Evolutionary conservation across 2,329 filamentous ascomycete species (phyloP).

Genomic region (Trichoderma sp.): DNA sequence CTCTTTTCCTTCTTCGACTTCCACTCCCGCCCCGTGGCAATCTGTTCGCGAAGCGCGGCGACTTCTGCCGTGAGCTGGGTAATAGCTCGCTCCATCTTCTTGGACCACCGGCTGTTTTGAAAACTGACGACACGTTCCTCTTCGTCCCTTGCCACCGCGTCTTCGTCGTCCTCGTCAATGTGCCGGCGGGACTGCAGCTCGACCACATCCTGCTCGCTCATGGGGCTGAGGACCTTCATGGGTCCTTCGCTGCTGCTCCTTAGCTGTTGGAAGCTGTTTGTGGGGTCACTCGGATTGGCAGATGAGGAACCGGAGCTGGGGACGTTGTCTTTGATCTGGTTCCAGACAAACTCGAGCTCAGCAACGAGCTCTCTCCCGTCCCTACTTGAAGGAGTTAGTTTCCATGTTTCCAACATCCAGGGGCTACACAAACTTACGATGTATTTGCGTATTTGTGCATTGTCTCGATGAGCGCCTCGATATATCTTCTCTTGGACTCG

Average conservation of each 20-base stretch:
- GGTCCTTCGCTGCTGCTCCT: conserved; percentile 50
- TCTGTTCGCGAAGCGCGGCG: conserved; percentile 86
- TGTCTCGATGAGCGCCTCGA: conserved; percentile 89
- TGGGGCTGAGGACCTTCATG: conserved; percentile 74
- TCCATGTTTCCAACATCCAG: neutral
- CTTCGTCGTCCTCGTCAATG: conserved; percentile 45
- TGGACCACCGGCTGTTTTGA: conserved; percentile 62
- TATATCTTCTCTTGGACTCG: conserved; percentile 90
- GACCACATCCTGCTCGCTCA: conserved; percentile 77
- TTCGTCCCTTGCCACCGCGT: conserved; percentile 34
- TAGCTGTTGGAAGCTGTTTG: conserved; percentile 46
- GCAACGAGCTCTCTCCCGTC: conserved; percentile 84
- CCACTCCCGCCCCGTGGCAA: conserved; percentile 72
- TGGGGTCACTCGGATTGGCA: conserved; percentile 42
- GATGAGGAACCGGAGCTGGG: conserved; percentile 60
- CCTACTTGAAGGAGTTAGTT: conserved; percentile 33
- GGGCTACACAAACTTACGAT: conserved; percentile 45
- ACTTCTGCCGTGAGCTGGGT: conserved; percentile 90
- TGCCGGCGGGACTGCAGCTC: conserved; percentile 52
- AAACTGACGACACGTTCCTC: conserved; percentile 24
- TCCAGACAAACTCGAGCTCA: conserved; percentile 99
- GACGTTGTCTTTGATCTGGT: conserved; percentile 88
- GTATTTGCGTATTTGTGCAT: conserved; percentile 97
- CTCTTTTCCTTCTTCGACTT: conserved; percentile 62
- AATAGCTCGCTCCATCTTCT: conserved; percentile 77